These are phyloP conservation scores for Solanum megistacrolobum DNA, from an alignment of 257 asterid genomes.

Conservation along the genomic window DNA sequence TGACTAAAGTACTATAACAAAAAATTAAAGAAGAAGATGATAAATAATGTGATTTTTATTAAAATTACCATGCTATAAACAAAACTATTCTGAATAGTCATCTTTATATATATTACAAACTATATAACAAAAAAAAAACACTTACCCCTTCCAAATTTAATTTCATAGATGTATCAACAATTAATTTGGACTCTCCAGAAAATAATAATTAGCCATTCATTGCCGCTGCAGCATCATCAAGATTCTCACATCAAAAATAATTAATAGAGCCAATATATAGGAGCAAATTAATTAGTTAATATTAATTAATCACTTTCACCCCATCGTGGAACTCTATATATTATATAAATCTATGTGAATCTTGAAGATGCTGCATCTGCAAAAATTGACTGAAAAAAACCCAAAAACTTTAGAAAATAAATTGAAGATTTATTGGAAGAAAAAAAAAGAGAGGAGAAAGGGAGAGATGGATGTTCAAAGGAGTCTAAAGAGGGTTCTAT, in stretches of 20 bases:
- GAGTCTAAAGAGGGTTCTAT: not conserved
- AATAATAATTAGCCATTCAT: conserved; percentile 5
- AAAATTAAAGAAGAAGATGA: no score
- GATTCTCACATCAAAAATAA: conserved; percentile 17
- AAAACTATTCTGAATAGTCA: no score
- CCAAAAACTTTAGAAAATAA: not conserved
- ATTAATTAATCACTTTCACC: not conserved
- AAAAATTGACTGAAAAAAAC: conserved; percentile 13
- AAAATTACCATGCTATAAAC: no score
- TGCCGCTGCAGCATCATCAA: conserved; percentile 39
- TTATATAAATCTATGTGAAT: conserved; percentile 12
- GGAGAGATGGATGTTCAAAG: not conserved
- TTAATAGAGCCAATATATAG: not conserved
- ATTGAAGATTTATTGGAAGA: not conserved
- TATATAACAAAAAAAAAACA: not conserved
- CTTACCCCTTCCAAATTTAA: not conserved
- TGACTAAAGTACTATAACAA: no score
- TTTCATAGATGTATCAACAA: not conserved
- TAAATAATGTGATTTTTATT: no score
- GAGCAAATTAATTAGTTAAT: not conserved
- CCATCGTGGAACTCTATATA: not conserved
- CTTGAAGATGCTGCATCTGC: conserved; percentile 30
- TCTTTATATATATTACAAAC: not conserved
- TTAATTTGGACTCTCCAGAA: not conserved
- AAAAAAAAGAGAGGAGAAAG: not conserved